These are phyloP conservation scores for Microcyclospora pomicola DNA, from an alignment of 2,329 filamentous ascomycete species.

Conservation along the genomic window DNA sequence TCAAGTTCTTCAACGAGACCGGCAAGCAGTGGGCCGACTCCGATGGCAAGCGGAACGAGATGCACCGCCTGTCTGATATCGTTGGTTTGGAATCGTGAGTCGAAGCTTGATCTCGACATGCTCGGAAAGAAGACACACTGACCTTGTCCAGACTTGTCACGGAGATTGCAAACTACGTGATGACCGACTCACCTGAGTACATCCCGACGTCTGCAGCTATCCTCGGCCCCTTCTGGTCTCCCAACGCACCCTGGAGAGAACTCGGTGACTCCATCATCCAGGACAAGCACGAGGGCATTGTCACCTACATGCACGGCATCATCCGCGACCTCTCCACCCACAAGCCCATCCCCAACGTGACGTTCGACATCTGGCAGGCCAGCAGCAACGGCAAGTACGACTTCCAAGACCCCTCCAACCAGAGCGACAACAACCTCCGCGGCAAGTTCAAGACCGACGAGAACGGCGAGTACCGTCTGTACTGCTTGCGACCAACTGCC, in stretches of 20 bases:
- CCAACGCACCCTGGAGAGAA: constrained; percentile 57
- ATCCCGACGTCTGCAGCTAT: constrained; percentile 62
- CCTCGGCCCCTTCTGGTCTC: constrained; percentile 66
- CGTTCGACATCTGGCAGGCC: constrained; percentile 69
- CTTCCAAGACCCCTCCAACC: constrained; percentile 57
- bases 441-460: constrained; percentile 61
- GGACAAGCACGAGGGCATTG: constrained; percentile 43
- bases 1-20: constrained; percentile 61
- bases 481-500: constrained; percentile 61
- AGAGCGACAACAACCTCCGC: constrained; percentile 59
- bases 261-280: constrained; percentile 55
- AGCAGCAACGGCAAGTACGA: constrained; percentile 59
- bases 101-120: background rate
- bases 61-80: constrained; percentile 58
- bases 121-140: background rate
- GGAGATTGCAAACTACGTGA: constrained; percentile 49
- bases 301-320: constrained; percentile 55
- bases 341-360: constrained; percentile 49
- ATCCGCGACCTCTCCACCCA: constrained; percentile 52
- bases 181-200: constrained; percentile 46
- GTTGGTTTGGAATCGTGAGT: constrained; percentile 59
- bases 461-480: constrained; percentile 58
- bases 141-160: constrained; percentile 41
- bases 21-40: constrained; percentile 47
- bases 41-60: constrained; percentile 57